Conservation (phyloP, 352 stramenopile genomes). For the Pythium phragmitis region DNA sequence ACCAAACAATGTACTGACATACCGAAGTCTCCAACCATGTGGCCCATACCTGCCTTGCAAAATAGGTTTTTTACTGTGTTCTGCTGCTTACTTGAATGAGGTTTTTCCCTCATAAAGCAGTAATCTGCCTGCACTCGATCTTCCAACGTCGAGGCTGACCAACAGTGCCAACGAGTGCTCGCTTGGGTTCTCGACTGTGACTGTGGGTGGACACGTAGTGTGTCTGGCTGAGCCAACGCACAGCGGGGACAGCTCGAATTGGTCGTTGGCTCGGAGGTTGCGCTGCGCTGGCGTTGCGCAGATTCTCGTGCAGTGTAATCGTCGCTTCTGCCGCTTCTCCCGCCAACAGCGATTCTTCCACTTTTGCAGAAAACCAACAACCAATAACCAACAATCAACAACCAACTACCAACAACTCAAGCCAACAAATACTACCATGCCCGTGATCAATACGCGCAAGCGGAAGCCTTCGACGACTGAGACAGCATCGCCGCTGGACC, state of each 20-base stretch:
- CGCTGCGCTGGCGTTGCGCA: background rate
- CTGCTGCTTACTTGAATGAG: background rate
- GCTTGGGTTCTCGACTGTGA: background rate
- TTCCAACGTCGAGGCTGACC: slow-evolving; percentile 15
- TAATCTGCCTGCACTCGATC: slow-evolving; percentile 14
- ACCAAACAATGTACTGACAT: slow-evolving; percentile 21
- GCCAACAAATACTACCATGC: slow-evolving; percentile 9
- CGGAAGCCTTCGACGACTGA: slow-evolving; percentile 19
- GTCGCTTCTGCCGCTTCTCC: background rate
- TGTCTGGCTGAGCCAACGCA: background rate
- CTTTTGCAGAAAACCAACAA: background rate
- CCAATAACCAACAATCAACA: background rate
- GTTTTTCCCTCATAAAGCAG: slow-evolving; percentile 6
- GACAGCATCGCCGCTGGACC: slow-evolving; percentile 19
- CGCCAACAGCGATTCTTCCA: background rate
- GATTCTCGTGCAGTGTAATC: background rate
- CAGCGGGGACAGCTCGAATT: background rate
- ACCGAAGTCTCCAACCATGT: background rate
- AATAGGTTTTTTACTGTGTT: slow-evolving; percentile 34
- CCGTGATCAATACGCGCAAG: slow-evolving; percentile 30
- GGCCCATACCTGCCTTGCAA: slow-evolving; percentile 23
- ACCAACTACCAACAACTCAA: background rate
- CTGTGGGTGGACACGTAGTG: background rate
- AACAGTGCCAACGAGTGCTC: background rate
- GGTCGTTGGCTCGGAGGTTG: background rate